Conservation (phyloP, 768 basidiomycete species). For the Inosperma sp. region DNA sequence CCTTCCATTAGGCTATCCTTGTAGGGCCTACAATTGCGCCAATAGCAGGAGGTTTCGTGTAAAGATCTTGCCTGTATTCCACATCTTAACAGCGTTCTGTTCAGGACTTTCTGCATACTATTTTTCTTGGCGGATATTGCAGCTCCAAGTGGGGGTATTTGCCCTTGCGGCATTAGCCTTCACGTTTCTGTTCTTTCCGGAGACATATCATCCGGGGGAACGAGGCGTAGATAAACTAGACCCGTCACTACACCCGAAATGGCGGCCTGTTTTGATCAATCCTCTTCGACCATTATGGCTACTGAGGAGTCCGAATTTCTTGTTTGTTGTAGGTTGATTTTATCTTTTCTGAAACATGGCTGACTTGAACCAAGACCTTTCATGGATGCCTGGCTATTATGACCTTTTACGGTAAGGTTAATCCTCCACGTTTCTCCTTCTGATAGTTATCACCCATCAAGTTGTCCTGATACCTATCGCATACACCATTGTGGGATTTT, state of each 20-base stretch:
- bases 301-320: conserved; percentile 56
- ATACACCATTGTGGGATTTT: conserved; percentile 54
- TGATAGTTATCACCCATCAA: conserved; percentile 26
- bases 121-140: conserved; percentile 62
- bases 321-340: conserved; percentile 44
- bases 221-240: conserved; percentile 48
- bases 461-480: conserved; percentile 58
- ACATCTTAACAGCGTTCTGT: neutral
- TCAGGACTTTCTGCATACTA: conserved; percentile 51
- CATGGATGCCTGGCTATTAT: conserved; percentile 28
- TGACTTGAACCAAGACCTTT: conserved; percentile 22
- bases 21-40: conserved; percentile 63
- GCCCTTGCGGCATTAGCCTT: conserved; percentile 37
- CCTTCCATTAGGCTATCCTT: conserved; percentile 40
- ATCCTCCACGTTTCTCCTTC: neutral
- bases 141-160: conserved; percentile 39
- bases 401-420: conserved; percentile 39
- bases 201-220: conserved; percentile 60
- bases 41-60: conserved; percentile 43
- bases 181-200: conserved; percentile 51
- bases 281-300: conserved; percentile 50
- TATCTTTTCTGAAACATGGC: neutral
- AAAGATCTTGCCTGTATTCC: neutral
- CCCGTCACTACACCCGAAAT: conserved; percentile 15
- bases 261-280: conserved; percentile 48